Evolutionary conservation across 495 filamentous ascomycete species (phyloP).

Genomic region (Jackrogersella multiformis): DNA sequence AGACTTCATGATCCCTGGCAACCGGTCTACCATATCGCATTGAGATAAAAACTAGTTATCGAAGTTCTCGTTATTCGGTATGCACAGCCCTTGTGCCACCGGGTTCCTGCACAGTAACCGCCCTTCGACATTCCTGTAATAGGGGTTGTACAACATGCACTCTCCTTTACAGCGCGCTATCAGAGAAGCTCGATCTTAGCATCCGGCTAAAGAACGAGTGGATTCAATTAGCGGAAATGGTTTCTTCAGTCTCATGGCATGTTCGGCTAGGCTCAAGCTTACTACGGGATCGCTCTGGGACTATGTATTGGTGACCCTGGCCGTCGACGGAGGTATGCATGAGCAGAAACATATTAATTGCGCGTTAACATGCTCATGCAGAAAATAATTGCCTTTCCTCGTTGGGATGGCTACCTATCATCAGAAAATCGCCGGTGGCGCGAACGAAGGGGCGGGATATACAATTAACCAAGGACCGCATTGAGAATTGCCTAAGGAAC

Average conservation of each 20-base stretch:
- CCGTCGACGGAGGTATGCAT: conserved; percentile 18
- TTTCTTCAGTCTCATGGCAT: conserved; percentile 5
- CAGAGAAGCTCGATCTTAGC: conserved; percentile 12
- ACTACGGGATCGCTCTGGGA: conserved; percentile 10
- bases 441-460: conserved; percentile 11
- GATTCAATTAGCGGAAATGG: conserved; percentile 12
- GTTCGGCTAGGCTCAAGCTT: not conserved
- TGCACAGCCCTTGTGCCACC: not conserved
- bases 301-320: conserved; percentile 4
- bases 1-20: too few relatives aligned
- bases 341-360: not conserved
- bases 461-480: not conserved
- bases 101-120: not conserved
- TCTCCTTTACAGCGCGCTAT: conserved; percentile 8
- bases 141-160: not conserved
- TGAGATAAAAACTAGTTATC: too few relatives aligned
- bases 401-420: conserved; percentile 1
- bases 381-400: not conserved
- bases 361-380: not conserved
- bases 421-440: not conserved
- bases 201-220: not conserved
- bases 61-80: not conserved
- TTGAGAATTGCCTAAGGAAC: conserved; percentile 1
- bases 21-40: too few relatives aligned
- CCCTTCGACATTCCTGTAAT: not conserved